Conservation (phyloP, 306 rosid species). For the Pyrus communis region DNA sequence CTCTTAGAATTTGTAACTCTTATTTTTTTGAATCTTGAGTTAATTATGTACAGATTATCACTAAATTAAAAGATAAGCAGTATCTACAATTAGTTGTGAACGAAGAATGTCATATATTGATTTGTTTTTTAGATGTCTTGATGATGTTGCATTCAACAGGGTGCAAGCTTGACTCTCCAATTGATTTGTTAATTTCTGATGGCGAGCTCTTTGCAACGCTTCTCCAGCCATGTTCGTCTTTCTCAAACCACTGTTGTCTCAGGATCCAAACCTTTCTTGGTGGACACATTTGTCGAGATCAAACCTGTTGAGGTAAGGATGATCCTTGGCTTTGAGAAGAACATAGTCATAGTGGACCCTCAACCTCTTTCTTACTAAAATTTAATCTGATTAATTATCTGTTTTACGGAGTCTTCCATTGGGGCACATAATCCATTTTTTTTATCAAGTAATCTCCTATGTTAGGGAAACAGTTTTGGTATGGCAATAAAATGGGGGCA, state of each 20-base stretch:
- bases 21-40: background rate
- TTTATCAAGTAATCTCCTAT: background rate
- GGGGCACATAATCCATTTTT: background rate
- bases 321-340: background rate
- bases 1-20: background rate
- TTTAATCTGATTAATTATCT: background rate
- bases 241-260: background rate
- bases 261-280: background rate
- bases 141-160: background rate
- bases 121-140: background rate
- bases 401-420: background rate
- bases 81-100: background rate
- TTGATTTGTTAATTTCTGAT: background rate
- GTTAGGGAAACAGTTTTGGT: background rate
- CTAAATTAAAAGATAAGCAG: background rate
- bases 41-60: background rate
- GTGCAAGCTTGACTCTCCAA: background rate
- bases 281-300: background rate
- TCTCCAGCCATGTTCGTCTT: background rate
- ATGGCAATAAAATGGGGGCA: background rate
- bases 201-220: background rate
- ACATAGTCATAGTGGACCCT: background rate
- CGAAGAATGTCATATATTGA: background rate
- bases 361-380: background rate
- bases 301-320: background rate